Evolutionary conservation across 495 filamentous ascomycete genomes (phyloP), one percentile per base, ranked within the genome.

Genomic region (Penicillium odoratum): DNA sequence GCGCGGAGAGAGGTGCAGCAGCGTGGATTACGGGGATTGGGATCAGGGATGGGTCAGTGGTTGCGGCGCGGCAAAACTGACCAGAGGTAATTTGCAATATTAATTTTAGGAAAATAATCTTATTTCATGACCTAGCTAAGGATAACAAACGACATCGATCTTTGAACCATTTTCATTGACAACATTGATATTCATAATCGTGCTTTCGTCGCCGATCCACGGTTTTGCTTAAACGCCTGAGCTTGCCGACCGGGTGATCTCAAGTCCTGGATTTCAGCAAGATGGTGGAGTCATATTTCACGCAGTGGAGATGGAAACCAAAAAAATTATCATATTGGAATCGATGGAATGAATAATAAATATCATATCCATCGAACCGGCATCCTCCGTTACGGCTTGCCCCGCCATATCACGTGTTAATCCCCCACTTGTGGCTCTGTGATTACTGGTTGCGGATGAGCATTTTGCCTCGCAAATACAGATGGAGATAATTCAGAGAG

Each of bases 1-100:
- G 88, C 87, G 8, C 81, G 82, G 45, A 77, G 89, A 7, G 89
- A 93, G 72, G 59, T 75, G 25, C 70, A 84, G 46, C 85, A 91
- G 74, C 77, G 89, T 50, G 89, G 89, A 2, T 81, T 92, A 51
- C 74, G 78, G 42, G 78, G 85, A 45, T 72, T 90, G 68, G 71
- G 71, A 15, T 61, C 63, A 3, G 56, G 67, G 3, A 21, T 74
- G 28, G 56, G 26, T 8, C 47, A 60, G 16, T 67, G 59, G 52
- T 43, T 60, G 26, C 16, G 49, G 28, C 55, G 59, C 9, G 50
- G 44, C 18, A 57, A 57, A 51, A 48, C 11, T 16, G 53, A 47
- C 5, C 30, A 51, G 34, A 16, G 28, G 21, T 51, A 21, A 21
- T 21, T 21, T 21, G 21, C 21, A 1, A 21, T 21, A 21, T 21